These are phyloP conservation scores for Boeremia lycopersici DNA, from an alignment of 2,329 filamentous ascomycete genomes.

Conservation along the genomic window DNA sequence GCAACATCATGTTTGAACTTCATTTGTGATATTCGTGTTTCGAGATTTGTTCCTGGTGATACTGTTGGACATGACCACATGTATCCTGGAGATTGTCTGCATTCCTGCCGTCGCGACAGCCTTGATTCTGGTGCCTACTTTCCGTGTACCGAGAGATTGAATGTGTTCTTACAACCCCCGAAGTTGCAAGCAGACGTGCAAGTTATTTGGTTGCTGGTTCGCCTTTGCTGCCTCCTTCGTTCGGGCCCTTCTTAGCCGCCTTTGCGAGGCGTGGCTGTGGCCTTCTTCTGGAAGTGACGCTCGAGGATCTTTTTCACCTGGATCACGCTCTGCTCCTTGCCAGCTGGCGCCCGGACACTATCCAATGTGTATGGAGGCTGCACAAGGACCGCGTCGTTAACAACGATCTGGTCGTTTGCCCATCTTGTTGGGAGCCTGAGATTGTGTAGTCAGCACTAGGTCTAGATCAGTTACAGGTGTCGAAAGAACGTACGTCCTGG, in stretches of 20 bases:
- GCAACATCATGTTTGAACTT: background rate
- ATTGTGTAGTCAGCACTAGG: slow-evolving; percentile 9
- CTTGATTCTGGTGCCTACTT: background rate
- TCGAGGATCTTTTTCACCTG: slow-evolving; percentile 56
- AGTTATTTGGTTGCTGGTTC: background rate
- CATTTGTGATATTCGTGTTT: background rate
- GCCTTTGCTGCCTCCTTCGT: slow-evolving; percentile 23
- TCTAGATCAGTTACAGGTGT: background rate
- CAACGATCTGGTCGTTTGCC: slow-evolving; percentile 64
- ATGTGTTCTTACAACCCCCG: background rate
- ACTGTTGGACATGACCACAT: background rate
- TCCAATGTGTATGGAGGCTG: slow-evolving; percentile 63
- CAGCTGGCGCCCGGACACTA: slow-evolving; percentile 56
- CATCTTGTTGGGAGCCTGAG: slow-evolving; percentile 61
- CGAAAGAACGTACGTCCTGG: slow-evolving; percentile 56
- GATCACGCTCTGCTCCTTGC: slow-evolving; percentile 50
- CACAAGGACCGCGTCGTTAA: slow-evolving; percentile 66
- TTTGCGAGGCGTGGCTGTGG: slow-evolving; percentile 18
- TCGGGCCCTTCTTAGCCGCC: background rate
- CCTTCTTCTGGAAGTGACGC: slow-evolving; percentile 52
- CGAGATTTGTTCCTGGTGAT: background rate
- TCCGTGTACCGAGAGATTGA: background rate
- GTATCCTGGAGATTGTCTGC: background rate
- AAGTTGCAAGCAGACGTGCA: background rate
- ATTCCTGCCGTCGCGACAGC: background rate